Evolutionary conservation across 148 eudicot species (phyloP).

Genomic region (Chenopodium quinoa): DNA sequence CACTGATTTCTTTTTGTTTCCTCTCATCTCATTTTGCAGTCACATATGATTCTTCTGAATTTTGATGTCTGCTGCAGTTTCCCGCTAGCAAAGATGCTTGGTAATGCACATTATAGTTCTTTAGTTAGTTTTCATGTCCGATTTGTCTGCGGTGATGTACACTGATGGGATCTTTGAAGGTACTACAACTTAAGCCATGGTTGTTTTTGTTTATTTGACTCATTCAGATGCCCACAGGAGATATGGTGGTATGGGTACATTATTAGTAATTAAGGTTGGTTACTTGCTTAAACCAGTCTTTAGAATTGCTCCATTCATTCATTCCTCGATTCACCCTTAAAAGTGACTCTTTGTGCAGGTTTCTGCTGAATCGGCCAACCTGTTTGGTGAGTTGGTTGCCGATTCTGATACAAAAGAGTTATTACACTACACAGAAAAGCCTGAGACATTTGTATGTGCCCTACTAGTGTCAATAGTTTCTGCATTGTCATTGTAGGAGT

Average conservation of each 20-base stretch:
- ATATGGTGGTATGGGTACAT: slow-evolving; percentile 84
- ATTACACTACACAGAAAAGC: slow-evolving; percentile 96
- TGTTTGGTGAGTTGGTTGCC: slow-evolving; percentile 92
- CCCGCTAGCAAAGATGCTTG: slow-evolving; percentile 66
- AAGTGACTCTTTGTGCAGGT: slow-evolving; percentile 47
- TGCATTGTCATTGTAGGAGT: not conserved
- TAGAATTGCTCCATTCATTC: not conserved
- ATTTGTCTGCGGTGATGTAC: not conserved
- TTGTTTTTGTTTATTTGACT: not conserved
- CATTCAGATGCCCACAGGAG: slow-evolving; percentile 67
- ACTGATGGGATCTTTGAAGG: not conserved
- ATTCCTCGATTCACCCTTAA: slow-evolving; percentile 1
- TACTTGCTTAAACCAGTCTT: slow-evolving; percentile 15
- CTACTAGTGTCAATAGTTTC: slow-evolving; percentile 8
- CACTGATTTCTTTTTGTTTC: slow-evolving; percentile 10
- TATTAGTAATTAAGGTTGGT: slow-evolving; percentile 79
- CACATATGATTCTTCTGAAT: slow-evolving; percentile 70
- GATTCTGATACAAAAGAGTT: slow-evolving; percentile 77
- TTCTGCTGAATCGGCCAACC: slow-evolving; percentile 91
- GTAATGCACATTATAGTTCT: slow-evolving; percentile 39
- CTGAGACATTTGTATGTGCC: slow-evolving; percentile 89
- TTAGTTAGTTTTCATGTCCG: not conserved
- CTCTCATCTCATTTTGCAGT: slow-evolving; percentile 48
- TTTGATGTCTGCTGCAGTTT: slow-evolving; percentile 74
- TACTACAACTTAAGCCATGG: not conserved